A percentile compares a stretch with the other conserved stretches of the same genome.
Evolutionary conservation across 768 basidiomycete species (phyloP).

Genomic region (Amanita muscaria): DNA sequence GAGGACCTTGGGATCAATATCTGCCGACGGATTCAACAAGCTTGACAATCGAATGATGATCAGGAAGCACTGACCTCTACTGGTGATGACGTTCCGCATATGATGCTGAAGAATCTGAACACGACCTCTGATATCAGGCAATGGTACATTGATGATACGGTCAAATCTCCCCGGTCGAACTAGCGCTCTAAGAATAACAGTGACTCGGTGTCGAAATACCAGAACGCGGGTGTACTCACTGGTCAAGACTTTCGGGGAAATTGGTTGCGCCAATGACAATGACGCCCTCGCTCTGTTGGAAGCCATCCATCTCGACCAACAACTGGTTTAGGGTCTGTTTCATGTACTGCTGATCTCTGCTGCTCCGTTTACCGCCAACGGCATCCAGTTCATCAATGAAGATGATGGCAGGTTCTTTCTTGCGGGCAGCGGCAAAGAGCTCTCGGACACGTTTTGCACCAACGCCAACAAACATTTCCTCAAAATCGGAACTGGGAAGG

Average conservation of each 20-base stretch:
- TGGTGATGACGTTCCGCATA: conserved; percentile 68
- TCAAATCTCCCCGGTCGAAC: conserved; percentile 97
- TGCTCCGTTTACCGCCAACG: conserved; percentile 82
- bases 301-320: conserved; percentile 96
- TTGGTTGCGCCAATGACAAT: conserved; percentile 98
- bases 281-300: conserved; percentile 86
- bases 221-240: conserved; percentile 35
- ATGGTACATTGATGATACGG: conserved; percentile 81
- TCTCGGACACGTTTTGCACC: conserved; percentile 95
- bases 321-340: conserved; percentile 95
- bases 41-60: neutral
- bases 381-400: conserved; percentile 98
- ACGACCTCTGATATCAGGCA: conserved; percentile 92
- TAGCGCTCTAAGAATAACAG: conserved; percentile 53
- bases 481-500: conserved; percentile 75
- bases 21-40: conserved; percentile 24
- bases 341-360: conserved; percentile 80
- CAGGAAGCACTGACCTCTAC: conserved; percentile 34
- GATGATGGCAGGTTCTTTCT: conserved; percentile 93
- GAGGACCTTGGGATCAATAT: conserved; percentile 79
- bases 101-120: conserved; percentile 92
- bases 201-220: conserved; percentile 8
- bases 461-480: conserved; percentile 96
- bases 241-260: conserved; percentile 90
- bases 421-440: conserved; percentile 87